Conservation (phyloP, 1,139 yeast genomes). For the Saccharomyces hybrid region DNA sequence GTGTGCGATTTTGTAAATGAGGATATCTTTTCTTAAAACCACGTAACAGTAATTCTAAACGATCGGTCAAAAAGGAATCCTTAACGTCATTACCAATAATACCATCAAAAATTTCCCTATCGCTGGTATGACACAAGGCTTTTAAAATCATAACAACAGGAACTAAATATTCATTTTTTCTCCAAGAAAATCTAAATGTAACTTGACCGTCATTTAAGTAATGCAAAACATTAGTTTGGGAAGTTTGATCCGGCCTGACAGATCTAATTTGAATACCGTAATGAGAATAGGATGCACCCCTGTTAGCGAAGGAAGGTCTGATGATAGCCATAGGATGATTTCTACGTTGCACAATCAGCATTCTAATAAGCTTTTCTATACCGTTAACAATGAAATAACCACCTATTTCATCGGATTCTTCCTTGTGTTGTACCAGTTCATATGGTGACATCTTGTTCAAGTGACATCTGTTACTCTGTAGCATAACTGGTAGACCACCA, state of each 20-base stretch:
- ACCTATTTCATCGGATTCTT: slow-evolving; percentile 93
- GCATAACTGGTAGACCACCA: slow-evolving; percentile 88
- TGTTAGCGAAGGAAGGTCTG: slow-evolving; percentile 87
- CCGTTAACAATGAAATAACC: slow-evolving; percentile 96
- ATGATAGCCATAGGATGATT: slow-evolving; percentile 97
- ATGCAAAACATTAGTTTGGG: slow-evolving; percentile 94
- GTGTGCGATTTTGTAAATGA: slow-evolving; percentile 69
- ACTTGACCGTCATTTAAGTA: slow-evolving; percentile 93
- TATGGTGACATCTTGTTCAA: slow-evolving; percentile 74
- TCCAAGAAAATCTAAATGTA: slow-evolving; percentile 94
- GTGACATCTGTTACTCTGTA: slow-evolving; percentile 85
- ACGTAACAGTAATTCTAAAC: slow-evolving; percentile 86
- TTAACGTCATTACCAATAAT: slow-evolving; percentile 81
- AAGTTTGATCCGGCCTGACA: slow-evolving; percentile 94
- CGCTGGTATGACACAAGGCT: slow-evolving; percentile 84
- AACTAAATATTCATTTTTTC: slow-evolving; percentile 86
- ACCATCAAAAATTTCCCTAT: slow-evolving; percentile 91
- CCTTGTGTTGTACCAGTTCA: slow-evolving; percentile 68
- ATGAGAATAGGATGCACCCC: slow-evolving; percentile 85
- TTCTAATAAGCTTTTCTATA: slow-evolving; percentile 89
- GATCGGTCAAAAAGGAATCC: slow-evolving; percentile 94
- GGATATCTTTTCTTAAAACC: slow-evolving; percentile 64
- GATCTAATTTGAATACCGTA: slow-evolving; percentile 92
- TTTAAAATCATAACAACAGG: slow-evolving; percentile 91
- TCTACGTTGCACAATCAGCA: slow-evolving; percentile 96